phyloP scores from a whole-genome alignment of 148 eudicot genomes.

The Simmondsia chinensis region DNA sequence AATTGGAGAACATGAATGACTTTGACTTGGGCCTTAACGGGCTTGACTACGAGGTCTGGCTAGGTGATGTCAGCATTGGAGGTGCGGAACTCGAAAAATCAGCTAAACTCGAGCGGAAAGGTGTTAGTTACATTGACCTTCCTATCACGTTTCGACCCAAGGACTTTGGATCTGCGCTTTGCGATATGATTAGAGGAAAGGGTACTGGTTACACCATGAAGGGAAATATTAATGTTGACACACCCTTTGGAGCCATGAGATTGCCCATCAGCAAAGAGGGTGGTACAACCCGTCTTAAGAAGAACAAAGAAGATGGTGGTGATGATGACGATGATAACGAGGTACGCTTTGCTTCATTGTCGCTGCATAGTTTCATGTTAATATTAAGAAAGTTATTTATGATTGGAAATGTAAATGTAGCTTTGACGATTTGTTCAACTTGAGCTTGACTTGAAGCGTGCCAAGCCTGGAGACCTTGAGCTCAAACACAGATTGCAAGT shows the following conservation, averaged over 20 bases:
- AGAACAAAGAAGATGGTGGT: slow-evolving; percentile 59
- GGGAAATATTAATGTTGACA: slow-evolving; percentile 73
- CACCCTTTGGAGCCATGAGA: slow-evolving; percentile 91
- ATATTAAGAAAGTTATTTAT: too few species aligned
- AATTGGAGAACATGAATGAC: slow-evolving; percentile 84
- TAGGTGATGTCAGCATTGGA: slow-evolving; percentile 64
- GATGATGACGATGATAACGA: slow-evolving; percentile 68
- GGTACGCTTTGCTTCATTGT: too few species aligned
- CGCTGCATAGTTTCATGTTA: too few species aligned
- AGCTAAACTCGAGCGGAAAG: slow-evolving; percentile 50
- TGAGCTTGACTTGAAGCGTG: too few species aligned
- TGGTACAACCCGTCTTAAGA: slow-evolving; percentile 79
- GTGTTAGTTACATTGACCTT: slow-evolving; percentile 42
- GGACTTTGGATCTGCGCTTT: slow-evolving; percentile 84
- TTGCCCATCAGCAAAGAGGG: slow-evolving; percentile 81
- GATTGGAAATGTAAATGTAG: too few species aligned
- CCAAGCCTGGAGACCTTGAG: too few species aligned
- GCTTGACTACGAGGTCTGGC: slow-evolving; percentile 88
- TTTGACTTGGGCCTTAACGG: slow-evolving; percentile 75
- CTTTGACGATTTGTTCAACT: too few species aligned
- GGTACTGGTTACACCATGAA: slow-evolving; percentile 87
- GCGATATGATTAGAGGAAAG: slow-evolving; percentile 94
- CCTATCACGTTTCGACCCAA: slow-evolving; percentile 89
- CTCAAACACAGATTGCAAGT: too few species aligned
- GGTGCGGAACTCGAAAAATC: slow-evolving; percentile 61